Base-by-base conservation (phyloP, 2,329 filamentous ascomycete species). In the Botryotinia narcissicola region DNA sequence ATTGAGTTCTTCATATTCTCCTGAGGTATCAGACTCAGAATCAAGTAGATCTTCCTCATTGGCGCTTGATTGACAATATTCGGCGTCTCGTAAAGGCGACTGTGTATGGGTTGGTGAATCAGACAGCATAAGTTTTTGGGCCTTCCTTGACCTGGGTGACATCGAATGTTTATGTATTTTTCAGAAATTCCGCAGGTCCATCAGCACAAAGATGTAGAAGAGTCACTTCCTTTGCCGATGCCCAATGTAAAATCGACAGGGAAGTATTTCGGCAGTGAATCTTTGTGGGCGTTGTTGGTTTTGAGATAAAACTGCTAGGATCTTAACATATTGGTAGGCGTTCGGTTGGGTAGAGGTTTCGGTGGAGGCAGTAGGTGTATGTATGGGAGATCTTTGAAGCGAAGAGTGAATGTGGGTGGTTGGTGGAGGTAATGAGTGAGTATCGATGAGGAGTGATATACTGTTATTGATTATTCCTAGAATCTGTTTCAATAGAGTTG, bases 81-180 rank as follows among this genome's bases (percentile, higher is more conserved):
- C 16, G 37, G 29, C 51, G 40, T 69, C 63, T 72, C 63, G 35
- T 25, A 40, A 66, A 44, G 59, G 46, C n/a, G 70, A 51, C 37
- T 54, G 32, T 51, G 60, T 63, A 35, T 54, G 46, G 35, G 70
- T 64, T 51, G 70, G 70, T 64, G 57, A 54, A 48, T 66, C 70
- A 71, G 60, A 42, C 16, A 63, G 44, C 62, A 73, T 73, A 54
- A 73, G 51, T 69, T 73, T 73, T 73, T 69, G 63, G 62, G 44
- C 54, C 63, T 73, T 73, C 29, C 51, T 70, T 46, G 62, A 57
- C 32, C 63, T 60, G 54, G 35, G 29, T 44, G n/a, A 60, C 64
- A 68, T 73, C 40, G 62, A 42, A 42, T 44, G 35, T 37, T 64
- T 64, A 42, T 57, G 70, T 64, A 64, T 63, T 51, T n/a, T 48